Percentiles rank a stretch among this genome's conserved stretches.
These are phyloP conservation scores for Phialophora tarda DNA, from an alignment of 2,329 filamentous ascomycete genomes.

Conservation along the genomic window DNA sequence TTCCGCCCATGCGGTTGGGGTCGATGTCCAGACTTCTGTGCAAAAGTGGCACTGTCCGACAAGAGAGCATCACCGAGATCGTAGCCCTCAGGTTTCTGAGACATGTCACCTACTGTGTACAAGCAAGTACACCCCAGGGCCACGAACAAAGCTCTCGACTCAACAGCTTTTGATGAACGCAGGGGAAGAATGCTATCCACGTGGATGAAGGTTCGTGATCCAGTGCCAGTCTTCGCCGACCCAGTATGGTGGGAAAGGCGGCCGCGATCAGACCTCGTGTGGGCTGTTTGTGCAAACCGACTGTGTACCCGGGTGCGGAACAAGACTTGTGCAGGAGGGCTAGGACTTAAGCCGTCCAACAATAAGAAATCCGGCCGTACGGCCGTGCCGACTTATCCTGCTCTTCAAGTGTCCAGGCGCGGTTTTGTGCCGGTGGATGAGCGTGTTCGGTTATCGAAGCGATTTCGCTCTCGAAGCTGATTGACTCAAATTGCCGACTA, in stretches of 20 bases:
- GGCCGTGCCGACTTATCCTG: conserved; percentile 29
- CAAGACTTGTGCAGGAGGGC: conserved; percentile 2
- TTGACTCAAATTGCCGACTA: not conserved
- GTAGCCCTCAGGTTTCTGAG: not conserved
- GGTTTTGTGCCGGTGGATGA: conserved; percentile 14
- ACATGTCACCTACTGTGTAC: not conserved
- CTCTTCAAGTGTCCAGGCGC: not conserved
- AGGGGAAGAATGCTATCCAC: not conserved
- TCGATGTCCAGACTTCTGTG: not conserved
- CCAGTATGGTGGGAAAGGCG: not conserved
- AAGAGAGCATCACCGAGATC: not conserved
- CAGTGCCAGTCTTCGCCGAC: not conserved
- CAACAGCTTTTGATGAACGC: not conserved
- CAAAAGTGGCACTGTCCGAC: not conserved
- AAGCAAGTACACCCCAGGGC: not conserved
- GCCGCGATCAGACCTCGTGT: not conserved
- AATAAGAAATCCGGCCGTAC: conserved; percentile 1
- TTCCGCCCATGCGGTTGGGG: not conserved
- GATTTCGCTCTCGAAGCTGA: conserved; percentile 6
- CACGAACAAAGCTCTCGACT: not conserved
- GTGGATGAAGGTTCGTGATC: not conserved
- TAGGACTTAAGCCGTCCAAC: conserved; percentile 17
- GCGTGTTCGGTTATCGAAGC: conserved; percentile 15
- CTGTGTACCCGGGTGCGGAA: not conserved
- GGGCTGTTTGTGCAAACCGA: not conserved